Percentiles rank a stretch among this genome's conserved stretches.
phyloP scores from a whole-genome alignment of 176 grass and related monocot genomes.

The Pharus latifolius region DNA sequence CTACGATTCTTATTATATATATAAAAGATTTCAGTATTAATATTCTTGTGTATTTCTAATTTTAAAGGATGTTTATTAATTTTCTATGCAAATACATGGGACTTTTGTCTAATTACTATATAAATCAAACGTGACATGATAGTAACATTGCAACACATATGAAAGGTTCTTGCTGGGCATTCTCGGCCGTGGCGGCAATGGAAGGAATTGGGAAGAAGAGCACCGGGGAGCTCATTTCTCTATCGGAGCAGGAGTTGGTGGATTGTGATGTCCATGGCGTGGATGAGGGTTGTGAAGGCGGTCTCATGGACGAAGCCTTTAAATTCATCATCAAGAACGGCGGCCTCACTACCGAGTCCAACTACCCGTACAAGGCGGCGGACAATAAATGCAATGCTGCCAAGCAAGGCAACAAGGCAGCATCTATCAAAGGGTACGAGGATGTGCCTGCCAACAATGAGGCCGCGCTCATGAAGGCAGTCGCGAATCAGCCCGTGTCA shows the following conservation, averaged over 20 bases:
- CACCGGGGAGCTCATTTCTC: conserved; percentile 21
- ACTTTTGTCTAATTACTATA: no score
- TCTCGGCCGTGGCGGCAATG: conserved; percentile 20
- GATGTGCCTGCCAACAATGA: conserved; percentile 32
- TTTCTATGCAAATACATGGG: no score
- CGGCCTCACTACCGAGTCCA: background rate
- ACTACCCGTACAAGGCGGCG: conserved; percentile 19
- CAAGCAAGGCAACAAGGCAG: background rate
- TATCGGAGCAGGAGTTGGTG: conserved; percentile 43
- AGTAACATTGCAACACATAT: no score
- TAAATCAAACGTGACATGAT: background rate
- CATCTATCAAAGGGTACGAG: conserved; percentile 19
- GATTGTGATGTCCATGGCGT: conserved; percentile 22
- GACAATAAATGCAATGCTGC: conserved; percentile 24
- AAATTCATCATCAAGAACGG: conserved; percentile 23
- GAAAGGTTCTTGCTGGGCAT: conserved; percentile 30
- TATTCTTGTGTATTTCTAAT: background rate
- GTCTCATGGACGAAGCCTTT: conserved; percentile 33
- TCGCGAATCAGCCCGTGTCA: conserved; percentile 22
- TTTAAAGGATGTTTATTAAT: no score
- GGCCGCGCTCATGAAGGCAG: conserved; percentile 31
- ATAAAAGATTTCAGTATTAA: no score
- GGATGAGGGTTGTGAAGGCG: conserved; percentile 36
- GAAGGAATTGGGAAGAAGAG: conserved; percentile 32
- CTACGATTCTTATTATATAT: no score